A percentile compares a stretch with the other conserved stretches of the same genome.
phyloP scores from a whole-genome alignment of 1,284 basidiomycete species.

The Microbotryomycetes sp. region DNA sequence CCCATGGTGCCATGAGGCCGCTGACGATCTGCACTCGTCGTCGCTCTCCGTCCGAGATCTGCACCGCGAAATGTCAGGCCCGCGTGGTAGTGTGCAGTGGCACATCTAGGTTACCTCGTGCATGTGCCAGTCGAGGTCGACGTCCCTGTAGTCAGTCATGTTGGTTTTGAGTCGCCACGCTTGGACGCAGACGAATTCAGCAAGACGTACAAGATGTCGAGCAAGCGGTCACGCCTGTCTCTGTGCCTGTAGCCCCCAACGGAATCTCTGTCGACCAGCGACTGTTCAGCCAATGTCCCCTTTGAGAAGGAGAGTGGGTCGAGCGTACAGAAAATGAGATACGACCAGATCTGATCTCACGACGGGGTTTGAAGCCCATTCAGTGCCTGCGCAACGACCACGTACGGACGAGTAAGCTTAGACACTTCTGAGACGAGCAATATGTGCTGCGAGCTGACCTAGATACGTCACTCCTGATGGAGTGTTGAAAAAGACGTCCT shows the following conservation, averaged over 20 bases:
- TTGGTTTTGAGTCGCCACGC: background rate
- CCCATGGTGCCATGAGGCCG: conserved; percentile 94
- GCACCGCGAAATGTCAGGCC: conserved; percentile 54
- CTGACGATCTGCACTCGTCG: conserved; percentile 90
- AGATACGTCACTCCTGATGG: conserved; percentile 73
- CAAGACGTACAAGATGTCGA: conserved; percentile 60
- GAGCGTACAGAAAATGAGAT: conserved; percentile 62
- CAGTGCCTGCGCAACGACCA: conserved; percentile 34
- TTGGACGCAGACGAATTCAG: background rate
- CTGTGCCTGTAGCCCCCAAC: conserved; percentile 94
- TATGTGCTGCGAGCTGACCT: conserved; percentile 53
- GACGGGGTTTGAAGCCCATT: conserved; percentile 89
- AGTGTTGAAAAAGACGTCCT: conserved; percentile 68
- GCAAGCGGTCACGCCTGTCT: conserved; percentile 70
- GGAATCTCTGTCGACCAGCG: conserved; percentile 52
- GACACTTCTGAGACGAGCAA: no score
- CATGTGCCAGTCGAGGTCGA: conserved; percentile 74
- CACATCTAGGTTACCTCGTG: conserved; percentile 37
- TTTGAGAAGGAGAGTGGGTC: background rate
- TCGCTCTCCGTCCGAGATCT: conserved; percentile 92
- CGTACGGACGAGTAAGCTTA: no score
- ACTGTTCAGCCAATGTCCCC: background rate
- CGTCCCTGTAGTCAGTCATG: conserved; percentile 47
- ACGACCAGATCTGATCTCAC: conserved; percentile 89
- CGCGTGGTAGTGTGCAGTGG: conserved; percentile 49